Base-by-base conservation (phyloP, 2,329 filamentous ascomycete genomes). In the Septoria petroselini region DNA sequence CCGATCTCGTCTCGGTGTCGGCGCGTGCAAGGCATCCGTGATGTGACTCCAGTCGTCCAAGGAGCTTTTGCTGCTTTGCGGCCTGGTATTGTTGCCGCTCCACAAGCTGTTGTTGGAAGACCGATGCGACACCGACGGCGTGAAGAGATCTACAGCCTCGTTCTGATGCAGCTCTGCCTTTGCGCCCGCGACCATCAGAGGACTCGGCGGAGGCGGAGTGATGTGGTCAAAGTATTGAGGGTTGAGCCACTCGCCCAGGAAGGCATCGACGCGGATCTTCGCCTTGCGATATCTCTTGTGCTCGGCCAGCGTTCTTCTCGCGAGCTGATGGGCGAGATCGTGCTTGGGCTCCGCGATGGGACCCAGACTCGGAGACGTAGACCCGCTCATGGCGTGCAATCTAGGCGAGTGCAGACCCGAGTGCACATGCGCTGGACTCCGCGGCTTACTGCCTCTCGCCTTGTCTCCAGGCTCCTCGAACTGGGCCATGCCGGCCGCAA, bases 171-270 rank as follows among this genome's bases (percentile, higher is more conserved):
- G 74, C 62, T 94, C 88, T 18, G 88, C 87, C 69, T 96, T 97
- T 23, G 93, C 91, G 33, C 82, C 82, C 19, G 87, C 86, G 2
- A 97, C 76, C 88, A 98, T 94, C 71, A 93, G 80, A 3, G 85
- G 81, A 2, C 89, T 91, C 35, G 83, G 82, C 0, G 93, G 93
- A 8, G 93, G 93, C 2, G 90, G 88, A 0, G 87, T 91, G 57
- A 96, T 96, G 44, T 86, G 79, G 55, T 95, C 90, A 63, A 91
- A 98, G 68, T 98, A 98, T 64, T 91, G 85, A 1, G 90, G 88
- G 1, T 86, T 88, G 23, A 97, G 77, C 93, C 93, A 98, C 75
- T 98, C 93, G 41, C 93, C 91, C 0, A 98, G 77, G 65, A 94
- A 96, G 0, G 91, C 86, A 70, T 98, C 93, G 4, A 98, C 78